A percentile compares a stretch with the other conserved stretches of the same genome.
Conservation (phyloP, 1,284 basidiomycete genomes). For the Puccinia novopanici region DNA sequence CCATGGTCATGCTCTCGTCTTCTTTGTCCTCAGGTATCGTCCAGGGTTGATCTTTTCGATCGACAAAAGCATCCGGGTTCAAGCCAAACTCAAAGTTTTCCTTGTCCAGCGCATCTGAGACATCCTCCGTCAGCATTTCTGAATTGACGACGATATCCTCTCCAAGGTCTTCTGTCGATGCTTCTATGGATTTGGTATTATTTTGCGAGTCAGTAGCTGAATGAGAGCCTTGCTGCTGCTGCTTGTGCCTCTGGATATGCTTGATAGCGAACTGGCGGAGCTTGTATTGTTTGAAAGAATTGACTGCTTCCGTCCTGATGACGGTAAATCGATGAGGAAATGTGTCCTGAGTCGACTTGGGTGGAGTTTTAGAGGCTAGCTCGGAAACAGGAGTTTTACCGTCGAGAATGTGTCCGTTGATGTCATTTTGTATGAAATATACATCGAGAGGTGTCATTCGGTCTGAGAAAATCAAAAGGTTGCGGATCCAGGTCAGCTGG, state of each 20-base stretch:
- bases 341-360: constrained; percentile 8
- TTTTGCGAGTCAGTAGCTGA: constrained; percentile 15
- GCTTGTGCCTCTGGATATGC: constrained; percentile 36
- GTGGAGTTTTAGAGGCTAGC: background rate
- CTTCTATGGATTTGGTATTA: background rate
- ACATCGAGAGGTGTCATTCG: constrained; percentile 50
- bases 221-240: constrained; percentile 28
- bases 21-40: constrained; percentile 58
- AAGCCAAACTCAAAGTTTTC: constrained; percentile 63
- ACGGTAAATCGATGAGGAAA: constrained; percentile 50
- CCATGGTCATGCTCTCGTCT: constrained; percentile 63
- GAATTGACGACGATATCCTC: constrained; percentile 59
- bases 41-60: constrained; percentile 58
- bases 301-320: constrained; percentile 37
- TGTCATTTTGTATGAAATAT: constrained; percentile 44
- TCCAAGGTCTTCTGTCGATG: constrained; percentile 9
- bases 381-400: constrained; percentile 14
- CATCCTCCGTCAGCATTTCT: constrained; percentile 57
- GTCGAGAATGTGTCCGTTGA: constrained; percentile 47
- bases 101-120: constrained; percentile 49
- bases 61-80: constrained; percentile 67
- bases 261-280: constrained; percentile 38
- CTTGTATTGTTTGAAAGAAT: constrained; percentile 43
- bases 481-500: background rate
- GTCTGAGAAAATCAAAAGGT: constrained; percentile 21